A percentile compares a stretch with the other conserved stretches of the same genome.
phyloP scores from a whole-genome alignment of 2,329 filamentous ascomycete genomes.

The Teratosphaeria zuluensis region DNA sequence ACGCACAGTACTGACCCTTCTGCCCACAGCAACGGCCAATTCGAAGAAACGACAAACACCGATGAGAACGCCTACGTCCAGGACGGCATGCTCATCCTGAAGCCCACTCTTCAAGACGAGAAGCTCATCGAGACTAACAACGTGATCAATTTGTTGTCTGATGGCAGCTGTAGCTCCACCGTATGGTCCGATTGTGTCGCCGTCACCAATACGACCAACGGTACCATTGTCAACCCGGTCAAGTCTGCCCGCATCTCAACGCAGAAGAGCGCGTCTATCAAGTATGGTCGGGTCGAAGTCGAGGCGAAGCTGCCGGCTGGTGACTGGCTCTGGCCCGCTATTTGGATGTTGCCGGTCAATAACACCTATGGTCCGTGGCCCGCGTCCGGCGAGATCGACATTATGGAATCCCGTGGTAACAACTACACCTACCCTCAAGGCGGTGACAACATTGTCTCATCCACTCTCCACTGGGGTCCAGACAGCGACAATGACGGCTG shows the following conservation, averaged over 20 bases:
- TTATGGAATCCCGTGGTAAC: conserved; percentile 72
- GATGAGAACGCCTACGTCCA: conserved; percentile 68
- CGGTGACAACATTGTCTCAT: conserved; percentile 72
- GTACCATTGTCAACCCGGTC: conserved; percentile 66
- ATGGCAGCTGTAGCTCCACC: conserved; percentile 59
- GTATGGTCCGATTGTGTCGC: conserved; percentile 54
- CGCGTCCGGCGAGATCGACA: conserved; percentile 72
- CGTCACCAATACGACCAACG: conserved; percentile 66
- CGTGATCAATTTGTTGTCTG: conserved; percentile 56
- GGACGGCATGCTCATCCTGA: conserved; percentile 61
- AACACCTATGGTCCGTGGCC: conserved; percentile 70
- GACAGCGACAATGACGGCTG: conserved; percentile 62
- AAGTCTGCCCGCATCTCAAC: conserved; percentile 72
- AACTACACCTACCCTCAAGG: conserved; percentile 67
- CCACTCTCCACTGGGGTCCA: conserved; percentile 75
- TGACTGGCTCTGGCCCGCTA: conserved; percentile 88
- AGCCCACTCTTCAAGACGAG: conserved; percentile 65
- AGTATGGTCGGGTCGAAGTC: conserved; percentile 74
- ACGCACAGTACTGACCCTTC: conserved; percentile 4
- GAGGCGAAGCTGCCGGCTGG: conserved; percentile 64
- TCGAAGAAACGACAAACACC: conserved; percentile 62
- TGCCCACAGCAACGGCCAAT: conserved; percentile 60
- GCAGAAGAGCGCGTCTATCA: conserved; percentile 59
- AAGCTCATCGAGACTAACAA: conserved; percentile 56
- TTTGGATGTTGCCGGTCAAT: conserved; percentile 74